These are phyloP conservation scores for Fulvia fulva DNA, from an alignment of 2,329 filamentous ascomycete species.

Conservation along the genomic window DNA sequence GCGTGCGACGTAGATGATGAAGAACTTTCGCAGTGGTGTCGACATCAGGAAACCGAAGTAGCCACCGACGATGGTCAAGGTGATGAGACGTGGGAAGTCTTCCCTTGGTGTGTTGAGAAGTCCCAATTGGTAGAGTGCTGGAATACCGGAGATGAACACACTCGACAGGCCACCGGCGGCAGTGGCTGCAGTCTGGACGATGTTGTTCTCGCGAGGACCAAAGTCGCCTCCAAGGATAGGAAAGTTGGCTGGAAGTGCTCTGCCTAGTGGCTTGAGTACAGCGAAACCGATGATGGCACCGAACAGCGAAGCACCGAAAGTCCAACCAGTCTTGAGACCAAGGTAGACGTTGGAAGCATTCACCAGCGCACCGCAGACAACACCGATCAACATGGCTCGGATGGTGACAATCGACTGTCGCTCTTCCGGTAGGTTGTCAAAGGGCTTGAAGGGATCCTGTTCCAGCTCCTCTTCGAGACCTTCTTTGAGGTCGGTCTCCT, in stretches of 20 bases:
- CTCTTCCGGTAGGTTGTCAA: constrained; percentile 42
- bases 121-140: constrained; percentile 56
- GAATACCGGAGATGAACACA: constrained; percentile 58
- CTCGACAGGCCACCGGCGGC: constrained; percentile 56
- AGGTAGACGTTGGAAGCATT: constrained; percentile 62
- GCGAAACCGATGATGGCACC: constrained; percentile 58
- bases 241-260: constrained; percentile 44
- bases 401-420: constrained; percentile 52
- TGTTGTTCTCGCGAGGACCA: constrained; percentile 60
- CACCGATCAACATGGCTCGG: constrained; percentile 54
- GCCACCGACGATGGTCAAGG: constrained; percentile 58
- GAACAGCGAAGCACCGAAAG: constrained; percentile 37
- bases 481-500: constrained; percentile 28
- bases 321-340: constrained; percentile 48
- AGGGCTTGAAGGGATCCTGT: constrained; percentile 41
- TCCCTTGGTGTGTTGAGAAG: constrained; percentile 50
- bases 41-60: constrained; percentile 58
- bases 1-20: constrained; percentile 61
- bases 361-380: constrained; percentile 55
- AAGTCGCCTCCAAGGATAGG: constrained; percentile 54
- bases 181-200: constrained; percentile 57
- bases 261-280: constrained; percentile 53
- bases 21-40: constrained; percentile 55
- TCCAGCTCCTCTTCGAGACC: constrained; percentile 27
- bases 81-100: constrained; percentile 57